Evolutionary conservation across 805 yeast genomes (phyloP), one percentile per base, ranked within the genome.

Genomic region (Metschnikowia gruessii): DNA sequence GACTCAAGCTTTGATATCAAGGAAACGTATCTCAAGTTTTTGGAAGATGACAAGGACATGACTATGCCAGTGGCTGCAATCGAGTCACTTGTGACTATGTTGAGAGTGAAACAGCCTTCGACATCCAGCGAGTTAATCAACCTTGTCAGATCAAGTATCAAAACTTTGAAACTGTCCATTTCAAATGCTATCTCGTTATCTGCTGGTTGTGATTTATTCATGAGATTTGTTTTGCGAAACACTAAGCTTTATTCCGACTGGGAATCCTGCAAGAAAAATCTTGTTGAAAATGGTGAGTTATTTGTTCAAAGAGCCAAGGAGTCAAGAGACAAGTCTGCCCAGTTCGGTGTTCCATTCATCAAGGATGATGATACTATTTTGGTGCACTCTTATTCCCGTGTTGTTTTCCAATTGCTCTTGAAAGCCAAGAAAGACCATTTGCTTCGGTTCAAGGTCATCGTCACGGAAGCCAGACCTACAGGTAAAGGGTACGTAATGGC

Each of bases 11-110:
- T 94, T 62, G 95, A 91, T 64, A 89, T 94, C 56, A 89, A 84
- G 38, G 75, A 80, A 56, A 81, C 92, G 0, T 94, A 94, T 63
- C 75, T 88, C 48, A 78, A 79, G 62, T 90, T 88, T 64, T 74
- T 94, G 52, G 81, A 79, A 55, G 96, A 90, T 42, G 97, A 94
- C 68, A 76, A 87, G n/a, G 98, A 94, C 47, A 87, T 94, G 82
- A 91, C 99, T 5, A 94, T 91, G 97, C 99, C 99, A 1, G 88
- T 94, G 29, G 99, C 99, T 36, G 99, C 99, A 30, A 94, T 94
- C 60, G 98, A 94, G 70, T 82, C 96, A 11, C 73, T 94, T 37
- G 96, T 94, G 22, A 86, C 94, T 8, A 77, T 94, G 68, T 69
- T 92, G 24, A 77, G 83, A 53, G 81, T 83, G 40, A 84, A 89